Percentiles rank a stretch among this genome's conserved stretches.
Conservation (phyloP, 208 protist species). For the Leishmania tarentolae region DNA sequence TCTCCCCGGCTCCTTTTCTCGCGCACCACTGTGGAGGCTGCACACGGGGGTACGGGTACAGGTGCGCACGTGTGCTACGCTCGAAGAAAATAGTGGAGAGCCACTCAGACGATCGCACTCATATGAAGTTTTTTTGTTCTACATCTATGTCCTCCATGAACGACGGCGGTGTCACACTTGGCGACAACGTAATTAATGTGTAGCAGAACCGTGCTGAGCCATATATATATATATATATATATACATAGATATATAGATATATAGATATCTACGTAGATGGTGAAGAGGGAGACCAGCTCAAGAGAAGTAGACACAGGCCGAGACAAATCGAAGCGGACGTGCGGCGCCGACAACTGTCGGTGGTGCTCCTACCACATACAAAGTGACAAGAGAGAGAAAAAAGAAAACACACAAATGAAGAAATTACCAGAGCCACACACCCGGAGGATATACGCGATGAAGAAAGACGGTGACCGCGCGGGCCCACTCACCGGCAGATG, state of each 20-base stretch:
- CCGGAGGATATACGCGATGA: background rate
- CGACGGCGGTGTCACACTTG: too few species aligned
- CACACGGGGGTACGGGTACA: background rate
- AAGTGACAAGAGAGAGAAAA: background rate
- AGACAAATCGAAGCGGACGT: background rate
- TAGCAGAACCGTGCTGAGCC: too few species aligned
- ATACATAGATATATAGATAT: background rate
- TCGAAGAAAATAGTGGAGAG: background rate
- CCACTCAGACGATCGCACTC: background rate
- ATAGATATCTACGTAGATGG: background rate
- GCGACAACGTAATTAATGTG: background rate
- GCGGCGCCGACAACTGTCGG: background rate
- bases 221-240: background rate
- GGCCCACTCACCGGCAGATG: background rate
- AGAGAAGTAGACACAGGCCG: background rate
- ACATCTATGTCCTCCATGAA: background rate
- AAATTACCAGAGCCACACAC: background rate
- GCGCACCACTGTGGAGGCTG: background rate
- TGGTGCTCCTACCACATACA: background rate
- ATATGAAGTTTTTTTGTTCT: background rate
- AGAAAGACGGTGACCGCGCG: background rate
- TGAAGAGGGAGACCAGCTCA: background rate
- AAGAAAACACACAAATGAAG: background rate
- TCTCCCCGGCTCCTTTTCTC: background rate
- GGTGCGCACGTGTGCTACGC: background rate